Base-by-base conservation (phyloP, 2,329 filamentous ascomycete species). In the Hortaea sp. region DNA sequence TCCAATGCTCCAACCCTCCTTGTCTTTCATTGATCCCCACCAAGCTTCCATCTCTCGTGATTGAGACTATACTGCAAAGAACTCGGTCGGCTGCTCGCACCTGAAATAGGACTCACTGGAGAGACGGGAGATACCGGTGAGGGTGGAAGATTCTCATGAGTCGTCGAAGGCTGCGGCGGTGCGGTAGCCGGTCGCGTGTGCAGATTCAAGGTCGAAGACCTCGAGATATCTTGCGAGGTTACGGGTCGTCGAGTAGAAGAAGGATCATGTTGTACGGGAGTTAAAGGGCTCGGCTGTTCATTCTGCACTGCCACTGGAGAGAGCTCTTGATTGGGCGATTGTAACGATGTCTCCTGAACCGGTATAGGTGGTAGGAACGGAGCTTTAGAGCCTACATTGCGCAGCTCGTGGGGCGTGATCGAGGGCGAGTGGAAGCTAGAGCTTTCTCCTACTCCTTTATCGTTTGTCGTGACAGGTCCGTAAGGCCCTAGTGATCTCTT, bases 401-500 rank as follows among this genome's bases (percentile, higher is more conserved):
- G 47, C 38, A 49, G 39, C 41, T 51, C 44, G 6, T 45, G 47
- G 11, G 47, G 37, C n/a, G 35, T 29, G 11, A 47, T 41, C 3
- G 29, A 12, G 4, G 44, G 35, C 6, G 37, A 39, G 27, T 29
- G n/a, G 31, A 27, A 35, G 34, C 48, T 48, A 35, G 40, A 39
- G 42, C 47, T 46, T 6, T 29, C 43, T n/a, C 43, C 41, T 11
- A 5, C 27, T 6, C 43, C 42, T 39, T 51, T 51, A 12, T 49
- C 49, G 12, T 34, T 43, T n/a, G 38, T 31, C 30, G 42, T 10
- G 13, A 49, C 47, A 6, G 43, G 34, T 4, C 38, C 47, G 30
- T 51, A 51, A 9, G 49, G 49, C n/a, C 43, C 40, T 34, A 30
- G 37, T 35, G 10, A 20, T n/a, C 44, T 32, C 42, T 43, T 47